A percentile compares a stretch with the other conserved stretches of the same genome.
Evolutionary conservation across 352 stramenopile genomes (phyloP).

Genomic region (Phytophthora vignae): DNA sequence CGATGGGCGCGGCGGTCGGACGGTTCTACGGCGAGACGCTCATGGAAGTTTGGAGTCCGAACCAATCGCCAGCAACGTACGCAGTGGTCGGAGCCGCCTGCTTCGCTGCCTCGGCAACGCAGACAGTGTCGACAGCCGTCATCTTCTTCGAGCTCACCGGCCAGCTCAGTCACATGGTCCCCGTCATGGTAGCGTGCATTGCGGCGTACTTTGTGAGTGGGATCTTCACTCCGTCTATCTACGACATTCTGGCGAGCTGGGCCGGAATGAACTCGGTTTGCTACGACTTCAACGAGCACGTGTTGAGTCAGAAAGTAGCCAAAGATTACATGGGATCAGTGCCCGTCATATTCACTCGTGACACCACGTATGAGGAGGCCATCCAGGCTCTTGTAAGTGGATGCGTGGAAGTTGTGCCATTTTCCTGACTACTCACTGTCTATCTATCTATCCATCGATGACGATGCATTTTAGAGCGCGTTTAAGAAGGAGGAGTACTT

Average conservation of each 20-base stretch:
- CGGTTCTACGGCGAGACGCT: constrained; percentile 82
- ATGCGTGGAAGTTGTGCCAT: background rate
- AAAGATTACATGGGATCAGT: constrained; percentile 71
- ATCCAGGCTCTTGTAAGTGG: constrained; percentile 59
- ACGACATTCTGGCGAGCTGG: constrained; percentile 86
- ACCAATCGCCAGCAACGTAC: constrained; percentile 83
- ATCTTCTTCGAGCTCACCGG: constrained; percentile 91
- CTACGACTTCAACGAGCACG: constrained; percentile 83
- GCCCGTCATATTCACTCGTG: constrained; percentile 66
- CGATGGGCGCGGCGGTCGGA: constrained; percentile 79
- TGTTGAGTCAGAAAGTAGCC: constrained; percentile 72
- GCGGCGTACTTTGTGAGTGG: constrained; percentile 83
- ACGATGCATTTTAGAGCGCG: constrained; percentile 43
- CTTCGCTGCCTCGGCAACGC: constrained; percentile 91
- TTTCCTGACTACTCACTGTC: background rate
- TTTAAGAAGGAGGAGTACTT: constrained; percentile 85
- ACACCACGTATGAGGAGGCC: constrained; percentile 81
- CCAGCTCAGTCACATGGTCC: constrained; percentile 85
- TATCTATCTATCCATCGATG: background rate
- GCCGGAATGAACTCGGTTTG: constrained; percentile 81
- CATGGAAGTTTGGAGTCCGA: constrained; percentile 80
- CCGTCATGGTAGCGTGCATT: constrained; percentile 84
- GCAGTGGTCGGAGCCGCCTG: constrained; percentile 92
- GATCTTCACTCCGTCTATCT: constrained; percentile 82
- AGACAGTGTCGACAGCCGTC: constrained; percentile 88